Base-by-base conservation (phyloP, 2,329 filamentous ascomycete species). In the Botrytis fragariae region DNA sequence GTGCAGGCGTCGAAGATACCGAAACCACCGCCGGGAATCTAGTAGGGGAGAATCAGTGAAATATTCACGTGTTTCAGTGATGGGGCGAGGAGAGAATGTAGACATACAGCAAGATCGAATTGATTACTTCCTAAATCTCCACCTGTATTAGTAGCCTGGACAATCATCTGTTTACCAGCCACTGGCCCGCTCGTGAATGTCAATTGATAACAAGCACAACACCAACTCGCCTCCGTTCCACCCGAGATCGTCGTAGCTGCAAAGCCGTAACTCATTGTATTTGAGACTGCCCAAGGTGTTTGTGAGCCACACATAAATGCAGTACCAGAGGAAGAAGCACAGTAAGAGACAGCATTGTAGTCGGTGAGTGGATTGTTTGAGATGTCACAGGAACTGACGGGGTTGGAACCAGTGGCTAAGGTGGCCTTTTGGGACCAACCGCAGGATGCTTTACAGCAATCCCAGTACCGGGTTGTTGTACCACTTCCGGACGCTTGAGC, bases 361-460 rank as follows among this genome's bases (percentile, higher is more conserved):
- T 88, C 84, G 51, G 82, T 83, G 65, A 91, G 81, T 4, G 86
- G 86, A 74, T 85, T 84, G 82, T 91, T 87, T 77, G 85, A 82
- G 77, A 82, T 84, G 78, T 79, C 78, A 51, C 79, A 80, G 22
- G 78, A 78, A 6, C 63, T 69, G 1, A 80, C 78, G 0, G 79
- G 78, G 32, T 74, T 78, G 16, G 78, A 76, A 25, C 78, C 79
- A 29, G 48, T 64, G 32, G 76, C 77, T 83, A 80, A 89, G 84
- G 63, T 84, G 74, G 86, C 88, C 81, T 91, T 91, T 69, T 82
- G 84, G 16, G 84, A 79, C 90, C 90, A 89, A 5, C 85, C 85
- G 80, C 90, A 92, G 37, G 88, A 90, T 35, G 90, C 87, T 84
- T 93, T 93, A 83, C 91, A 93, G 84, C 91, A 93, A 80, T 92